A percentile compares a stretch with the other conserved stretches of the same genome.
phyloP scores from a whole-genome alignment of 768 basidiomycete species.

The Amylocystis lapponica region DNA sequence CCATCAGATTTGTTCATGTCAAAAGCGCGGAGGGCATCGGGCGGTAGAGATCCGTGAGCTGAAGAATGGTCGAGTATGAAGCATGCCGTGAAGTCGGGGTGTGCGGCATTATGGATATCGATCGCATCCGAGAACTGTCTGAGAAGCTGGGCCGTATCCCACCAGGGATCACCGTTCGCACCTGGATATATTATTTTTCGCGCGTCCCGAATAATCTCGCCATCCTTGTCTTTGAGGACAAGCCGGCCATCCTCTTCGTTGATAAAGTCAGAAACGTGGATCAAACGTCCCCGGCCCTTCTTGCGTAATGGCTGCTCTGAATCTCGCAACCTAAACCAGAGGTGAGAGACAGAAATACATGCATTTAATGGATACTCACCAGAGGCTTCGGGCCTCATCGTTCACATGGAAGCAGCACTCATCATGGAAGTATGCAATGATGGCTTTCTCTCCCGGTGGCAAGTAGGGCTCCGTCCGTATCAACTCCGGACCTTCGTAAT shows the following conservation, averaged over 20 bases:
- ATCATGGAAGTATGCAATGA: slow-evolving; percentile 28
- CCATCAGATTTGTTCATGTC: slow-evolving; percentile 22
- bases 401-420: slow-evolving; percentile 26
- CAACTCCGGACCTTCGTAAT: slow-evolving; percentile 19
- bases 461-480: slow-evolving; percentile 9
- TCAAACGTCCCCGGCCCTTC: slow-evolving; percentile 29
- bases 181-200: slow-evolving; percentile 26
- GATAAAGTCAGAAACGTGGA: slow-evolving; percentile 39
- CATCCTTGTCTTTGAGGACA: slow-evolving; percentile 9
- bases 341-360: not conserved
- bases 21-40: slow-evolving; percentile 20
- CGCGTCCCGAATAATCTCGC: slow-evolving; percentile 23
- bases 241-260: slow-evolving; percentile 28
- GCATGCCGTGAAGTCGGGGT: slow-evolving; percentile 25
- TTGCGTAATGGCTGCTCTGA: slow-evolving; percentile 14
- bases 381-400: slow-evolving; percentile 13
- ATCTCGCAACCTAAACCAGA: not conserved
- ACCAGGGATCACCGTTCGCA: slow-evolving; percentile 32
- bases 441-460: slow-evolving; percentile 16
- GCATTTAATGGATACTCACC: too few relatives aligned
- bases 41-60: slow-evolving; percentile 24
- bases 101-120: slow-evolving; percentile 29
- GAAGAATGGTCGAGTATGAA: slow-evolving; percentile 41
- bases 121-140: slow-evolving; percentile 30
- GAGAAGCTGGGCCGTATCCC: slow-evolving; percentile 32